A percentile compares a stretch with the other conserved stretches of the same genome.
Evolutionary conservation across 371 early-diverging fungal genomes (phyloP).

Genomic region (Saksenaea vasiformis): DNA sequence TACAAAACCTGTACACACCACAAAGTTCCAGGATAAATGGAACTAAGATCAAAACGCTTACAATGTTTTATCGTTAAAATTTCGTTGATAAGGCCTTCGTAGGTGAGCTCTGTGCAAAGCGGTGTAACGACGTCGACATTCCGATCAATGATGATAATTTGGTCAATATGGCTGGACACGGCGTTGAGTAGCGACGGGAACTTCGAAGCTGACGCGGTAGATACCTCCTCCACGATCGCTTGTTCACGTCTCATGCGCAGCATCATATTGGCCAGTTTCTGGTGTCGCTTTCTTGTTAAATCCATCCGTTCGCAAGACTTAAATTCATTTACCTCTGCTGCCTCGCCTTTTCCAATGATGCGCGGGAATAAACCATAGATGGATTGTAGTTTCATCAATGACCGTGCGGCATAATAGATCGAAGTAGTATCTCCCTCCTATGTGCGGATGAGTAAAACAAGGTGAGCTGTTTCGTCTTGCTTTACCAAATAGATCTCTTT

Average conservation of each 20-base stretch:
- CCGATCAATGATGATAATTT: conserved; percentile 90
- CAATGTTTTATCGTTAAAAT: conserved; percentile 69
- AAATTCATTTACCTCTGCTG: conserved; percentile 64
- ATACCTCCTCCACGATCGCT: conserved; percentile 55
- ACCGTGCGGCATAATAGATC: conserved; percentile 78
- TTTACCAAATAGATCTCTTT: conserved; percentile 78
- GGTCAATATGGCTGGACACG: conserved; percentile 77
- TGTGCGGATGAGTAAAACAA: background rate
- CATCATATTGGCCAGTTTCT: conserved; percentile 79
- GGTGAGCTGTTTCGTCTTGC: background rate
- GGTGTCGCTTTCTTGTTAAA: background rate
- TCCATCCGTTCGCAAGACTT: background rate
- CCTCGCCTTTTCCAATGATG: conserved; percentile 88
- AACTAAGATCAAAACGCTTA: conserved; percentile 22
- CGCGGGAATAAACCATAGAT: conserved; percentile 87
- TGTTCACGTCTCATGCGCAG: conserved; percentile 84
- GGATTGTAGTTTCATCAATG: conserved; percentile 85
- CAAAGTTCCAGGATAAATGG: background rate
- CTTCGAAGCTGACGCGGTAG: conserved; percentile 42
- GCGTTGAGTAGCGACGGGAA: conserved; percentile 40
- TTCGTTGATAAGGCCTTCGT: conserved; percentile 92
- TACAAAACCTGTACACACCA: conserved; percentile 52
- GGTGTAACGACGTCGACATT: conserved; percentile 90
- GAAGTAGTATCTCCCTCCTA: conserved; percentile 85
- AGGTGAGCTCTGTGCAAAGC: conserved; percentile 91